These are phyloP conservation scores for Thielaviopsis populi DNA, from an alignment of 2,329 filamentous ascomycete species.

Conservation along the genomic window DNA sequence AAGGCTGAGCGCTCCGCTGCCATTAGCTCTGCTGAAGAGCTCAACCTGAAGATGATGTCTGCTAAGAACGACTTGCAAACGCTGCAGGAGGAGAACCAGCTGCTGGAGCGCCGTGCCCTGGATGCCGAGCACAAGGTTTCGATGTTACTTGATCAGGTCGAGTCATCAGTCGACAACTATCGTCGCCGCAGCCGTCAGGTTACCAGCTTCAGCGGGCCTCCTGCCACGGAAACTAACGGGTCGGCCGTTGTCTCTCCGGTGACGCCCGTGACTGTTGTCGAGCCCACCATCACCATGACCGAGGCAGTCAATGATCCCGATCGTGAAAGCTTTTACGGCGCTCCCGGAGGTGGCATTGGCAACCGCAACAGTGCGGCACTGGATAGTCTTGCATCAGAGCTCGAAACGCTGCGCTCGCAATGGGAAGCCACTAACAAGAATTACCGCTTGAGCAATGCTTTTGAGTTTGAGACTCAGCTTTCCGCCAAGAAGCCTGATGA, in stretches of 20 bases:
- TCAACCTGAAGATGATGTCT: slow-evolving; percentile 40
- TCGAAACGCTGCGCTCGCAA: slow-evolving; percentile 76
- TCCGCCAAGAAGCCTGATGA: slow-evolving; percentile 31
- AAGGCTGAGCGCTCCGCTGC: slow-evolving; percentile 55
- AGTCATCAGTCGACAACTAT: slow-evolving; percentile 86
- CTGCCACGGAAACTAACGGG: slow-evolving; percentile 24
- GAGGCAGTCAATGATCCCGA: slow-evolving; percentile 30
- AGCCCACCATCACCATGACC: slow-evolving; percentile 9
- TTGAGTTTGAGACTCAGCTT: slow-evolving; percentile 57
- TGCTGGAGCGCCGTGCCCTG: slow-evolving; percentile 67
- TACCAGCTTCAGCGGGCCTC: slow-evolving; percentile 25
- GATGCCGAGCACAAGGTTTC: slow-evolving; percentile 91
- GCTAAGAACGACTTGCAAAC: slow-evolving; percentile 59
- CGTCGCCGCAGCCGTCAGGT: slow-evolving; percentile 56
- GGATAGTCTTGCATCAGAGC: slow-evolving; percentile 79
- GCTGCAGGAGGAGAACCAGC: slow-evolving; percentile 64
- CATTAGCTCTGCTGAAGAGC: slow-evolving; percentile 38
- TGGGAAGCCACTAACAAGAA: slow-evolving; percentile 96
- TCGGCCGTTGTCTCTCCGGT: slow-evolving; percentile 23
- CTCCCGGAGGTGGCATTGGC: slow-evolving; percentile 36
- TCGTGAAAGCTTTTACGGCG: slow-evolving; percentile 47
- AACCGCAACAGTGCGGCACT: slow-evolving; percentile 52
- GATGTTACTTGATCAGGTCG: slow-evolving; percentile 84
- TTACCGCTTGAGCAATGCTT: slow-evolving; percentile 77
- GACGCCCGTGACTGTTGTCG: neutral